Conservation (phyloP, 2,329 filamentous ascomycete genomes). For the Stemphylium beticola region DNA sequence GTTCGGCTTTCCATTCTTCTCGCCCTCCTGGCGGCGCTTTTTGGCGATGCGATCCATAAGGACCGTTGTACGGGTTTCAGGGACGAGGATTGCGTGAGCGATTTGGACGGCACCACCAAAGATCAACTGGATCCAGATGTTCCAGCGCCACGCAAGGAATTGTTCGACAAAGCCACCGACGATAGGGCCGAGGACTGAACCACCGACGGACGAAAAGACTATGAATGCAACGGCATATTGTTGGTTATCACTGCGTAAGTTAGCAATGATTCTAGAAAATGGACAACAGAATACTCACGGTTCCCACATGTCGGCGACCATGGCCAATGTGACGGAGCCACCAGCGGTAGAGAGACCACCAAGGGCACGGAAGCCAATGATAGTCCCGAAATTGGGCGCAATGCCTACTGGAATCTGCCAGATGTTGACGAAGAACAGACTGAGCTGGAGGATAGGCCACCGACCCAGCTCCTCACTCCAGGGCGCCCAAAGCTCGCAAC, state of each 20-base stretch:
- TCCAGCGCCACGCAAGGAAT: conserved; percentile 75
- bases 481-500: conserved; percentile 86
- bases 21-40: conserved; percentile 68
- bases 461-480: conserved; percentile 86
- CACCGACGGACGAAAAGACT: conserved; percentile 80
- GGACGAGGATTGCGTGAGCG: conserved; percentile 72
- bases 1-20: conserved; percentile 62
- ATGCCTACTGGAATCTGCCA: conserved; percentile 71
- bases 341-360: conserved; percentile 61
- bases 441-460: conserved; percentile 75
- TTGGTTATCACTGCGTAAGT: conserved; percentile 51
- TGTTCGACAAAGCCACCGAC: conserved; percentile 78
- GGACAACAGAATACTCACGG: conserved; percentile 35
- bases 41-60: conserved; percentile 82
- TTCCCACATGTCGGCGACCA: conserved; percentile 66
- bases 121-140: conserved; percentile 86
- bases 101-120: conserved; percentile 74
- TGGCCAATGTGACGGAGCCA: conserved; percentile 68
- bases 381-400: conserved; percentile 73
- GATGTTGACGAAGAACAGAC: conserved; percentile 76
- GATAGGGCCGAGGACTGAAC: conserved; percentile 77
- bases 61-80: conserved; percentile 77
- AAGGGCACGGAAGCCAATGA: conserved; percentile 66
- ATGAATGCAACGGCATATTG: conserved; percentile 72
- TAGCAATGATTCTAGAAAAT: not conserved